Conservation (phyloP, 2,329 filamentous ascomycete genomes). For the Fusarium poae region DNA sequence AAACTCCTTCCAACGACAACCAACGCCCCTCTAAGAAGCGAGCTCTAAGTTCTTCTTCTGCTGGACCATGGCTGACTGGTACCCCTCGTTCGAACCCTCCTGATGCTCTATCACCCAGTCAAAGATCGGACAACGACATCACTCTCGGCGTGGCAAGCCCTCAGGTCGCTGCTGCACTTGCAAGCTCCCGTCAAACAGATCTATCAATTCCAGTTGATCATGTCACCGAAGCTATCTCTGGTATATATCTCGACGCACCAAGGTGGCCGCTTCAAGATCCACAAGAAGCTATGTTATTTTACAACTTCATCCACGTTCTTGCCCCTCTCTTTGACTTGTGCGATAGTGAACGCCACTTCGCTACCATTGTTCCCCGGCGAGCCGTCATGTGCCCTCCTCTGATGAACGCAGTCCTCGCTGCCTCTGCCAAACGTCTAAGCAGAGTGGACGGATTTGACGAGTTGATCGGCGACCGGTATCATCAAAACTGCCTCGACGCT, state of each 20-base stretch:
- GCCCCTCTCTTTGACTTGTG: slow-evolving; percentile 50
- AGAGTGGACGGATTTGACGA: slow-evolving; percentile 42
- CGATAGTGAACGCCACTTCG: slow-evolving; percentile 49
- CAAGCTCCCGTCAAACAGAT: slow-evolving; percentile 20
- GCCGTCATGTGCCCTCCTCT: slow-evolving; percentile 48
- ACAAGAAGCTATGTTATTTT: slow-evolving; percentile 49
- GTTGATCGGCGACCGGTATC: slow-evolving; percentile 46
- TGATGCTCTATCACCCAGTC: slow-evolving; percentile 33
- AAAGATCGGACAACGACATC: slow-evolving; percentile 22
- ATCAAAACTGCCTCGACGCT: slow-evolving; percentile 47
- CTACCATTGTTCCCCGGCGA: slow-evolving; percentile 48
- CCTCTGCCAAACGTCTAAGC: slow-evolving; percentile 47
- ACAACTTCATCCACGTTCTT: slow-evolving; percentile 46
- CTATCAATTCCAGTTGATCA: slow-evolving; percentile 25
- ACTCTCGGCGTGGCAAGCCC: slow-evolving; percentile 23
- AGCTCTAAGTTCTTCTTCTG: slow-evolving; percentile 40
- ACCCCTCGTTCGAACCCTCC: slow-evolving; percentile 27
- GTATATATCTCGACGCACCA: slow-evolving; percentile 42
- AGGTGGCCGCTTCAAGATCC: slow-evolving; percentile 44
- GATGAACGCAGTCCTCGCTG: slow-evolving; percentile 49
- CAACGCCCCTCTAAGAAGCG: slow-evolving; percentile 42
- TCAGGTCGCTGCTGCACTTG: slow-evolving; percentile 17
- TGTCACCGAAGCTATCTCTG: slow-evolving; percentile 39
- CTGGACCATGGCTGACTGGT: slow-evolving; percentile 26
- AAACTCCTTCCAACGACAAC: slow-evolving; percentile 3